These are phyloP conservation scores for Xerocomus brunneocitrinus DNA, from an alignment of 768 basidiomycete genomes.

Conservation along the genomic window DNA sequence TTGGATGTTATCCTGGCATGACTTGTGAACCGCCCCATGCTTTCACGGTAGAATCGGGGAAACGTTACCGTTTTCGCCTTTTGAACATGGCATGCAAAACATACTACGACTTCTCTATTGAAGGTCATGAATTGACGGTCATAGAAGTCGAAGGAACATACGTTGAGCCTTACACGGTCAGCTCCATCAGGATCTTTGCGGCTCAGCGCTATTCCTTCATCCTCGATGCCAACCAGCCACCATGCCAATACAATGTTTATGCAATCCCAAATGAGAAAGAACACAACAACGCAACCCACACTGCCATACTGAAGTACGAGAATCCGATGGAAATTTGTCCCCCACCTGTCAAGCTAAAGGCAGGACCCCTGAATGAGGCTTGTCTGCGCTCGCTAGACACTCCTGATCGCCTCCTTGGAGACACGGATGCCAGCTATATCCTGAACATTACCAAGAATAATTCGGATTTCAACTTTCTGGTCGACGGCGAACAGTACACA, in stretches of 20 bases:
- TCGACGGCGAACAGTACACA: constrained; percentile 11
- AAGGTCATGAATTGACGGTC: constrained; percentile 29
- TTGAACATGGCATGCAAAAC: constrained; percentile 35
- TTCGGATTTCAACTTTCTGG: constrained; percentile 9
- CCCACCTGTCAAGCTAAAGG: background rate
- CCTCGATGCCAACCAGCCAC: constrained; percentile 35
- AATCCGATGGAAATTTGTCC: background rate
- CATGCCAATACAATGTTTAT: constrained; percentile 37
- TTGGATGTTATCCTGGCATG: constrained; percentile 30
- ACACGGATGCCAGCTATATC: constrained; percentile 16
- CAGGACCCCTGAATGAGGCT: background rate
- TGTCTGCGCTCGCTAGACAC: background rate
- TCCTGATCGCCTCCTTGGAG: background rate
- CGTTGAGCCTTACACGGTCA: constrained; percentile 36
- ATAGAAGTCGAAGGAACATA: constrained; percentile 42
- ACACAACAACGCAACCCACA: constrained; percentile 16
- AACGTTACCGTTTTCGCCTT: constrained; percentile 38
- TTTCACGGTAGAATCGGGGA: constrained; percentile 28
- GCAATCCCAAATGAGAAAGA: constrained; percentile 11
- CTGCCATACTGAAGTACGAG: constrained; percentile 13
- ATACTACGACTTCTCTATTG: constrained; percentile 24
- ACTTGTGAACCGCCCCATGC: constrained; percentile 24
- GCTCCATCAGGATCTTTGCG: constrained; percentile 32
- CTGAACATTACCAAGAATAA: constrained; percentile 13
- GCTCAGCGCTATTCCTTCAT: constrained; percentile 48